These are phyloP conservation scores for Vigna angularis DNA, from an alignment of 306 rosid species.

Conservation along the genomic window DNA sequence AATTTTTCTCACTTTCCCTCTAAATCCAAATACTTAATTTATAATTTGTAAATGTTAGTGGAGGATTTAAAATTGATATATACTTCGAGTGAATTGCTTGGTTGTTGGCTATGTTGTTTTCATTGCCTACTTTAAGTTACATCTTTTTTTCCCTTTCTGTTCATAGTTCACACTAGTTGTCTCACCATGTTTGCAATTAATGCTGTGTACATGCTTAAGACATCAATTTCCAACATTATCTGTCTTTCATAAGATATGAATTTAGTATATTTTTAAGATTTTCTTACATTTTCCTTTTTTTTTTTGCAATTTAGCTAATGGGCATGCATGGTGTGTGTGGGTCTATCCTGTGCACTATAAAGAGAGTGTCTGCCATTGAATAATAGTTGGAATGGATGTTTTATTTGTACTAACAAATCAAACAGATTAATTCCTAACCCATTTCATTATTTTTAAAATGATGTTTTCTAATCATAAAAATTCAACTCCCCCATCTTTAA, in stretches of 20 bases:
- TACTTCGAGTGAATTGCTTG: not conserved
- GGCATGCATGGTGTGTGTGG: not conserved
- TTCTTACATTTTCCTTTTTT: not conserved
- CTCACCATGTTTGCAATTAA: conserved; percentile 51
- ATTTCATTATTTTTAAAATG: too few species aligned
- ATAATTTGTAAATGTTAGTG: too few species aligned
- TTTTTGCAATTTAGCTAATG: not conserved
- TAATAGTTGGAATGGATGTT: not conserved
- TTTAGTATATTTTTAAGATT: not conserved
- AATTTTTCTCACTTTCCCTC: too few species aligned
- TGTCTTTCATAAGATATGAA: not conserved
- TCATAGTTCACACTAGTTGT: conserved; percentile 35
- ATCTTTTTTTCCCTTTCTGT: not conserved
- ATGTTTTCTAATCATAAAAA: too few species aligned
- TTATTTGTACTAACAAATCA: not conserved
- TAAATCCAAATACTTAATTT: too few species aligned
- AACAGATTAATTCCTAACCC: not conserved
- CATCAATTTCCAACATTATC: conserved; percentile 9
- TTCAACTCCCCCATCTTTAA: too few species aligned
- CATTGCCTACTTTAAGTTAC: not conserved
- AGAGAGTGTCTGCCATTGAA: not conserved
- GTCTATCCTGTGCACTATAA: not conserved
- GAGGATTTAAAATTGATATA: too few species aligned
- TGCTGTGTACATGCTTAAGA: not conserved
- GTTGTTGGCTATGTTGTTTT: not conserved